phyloP scores from a whole-genome alignment of 2,329 filamentous ascomycete genomes.

The Fusarium bulbicola region DNA sequence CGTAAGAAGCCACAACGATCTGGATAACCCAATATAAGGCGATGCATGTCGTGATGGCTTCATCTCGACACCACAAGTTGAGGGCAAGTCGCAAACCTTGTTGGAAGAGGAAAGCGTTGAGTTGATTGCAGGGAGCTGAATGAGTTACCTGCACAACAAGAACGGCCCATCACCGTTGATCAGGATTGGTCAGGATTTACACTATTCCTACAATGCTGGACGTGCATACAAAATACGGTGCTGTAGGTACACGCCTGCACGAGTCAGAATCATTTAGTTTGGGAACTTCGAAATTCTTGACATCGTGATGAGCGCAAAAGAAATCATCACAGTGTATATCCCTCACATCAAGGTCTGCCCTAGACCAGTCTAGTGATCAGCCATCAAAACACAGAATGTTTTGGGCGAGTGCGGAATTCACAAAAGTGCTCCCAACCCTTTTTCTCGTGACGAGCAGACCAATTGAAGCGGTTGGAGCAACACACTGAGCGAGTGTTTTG shows the following conservation, averaged over 20 bases:
- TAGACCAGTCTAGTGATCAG: conserved; percentile 28
- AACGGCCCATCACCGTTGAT: not conserved
- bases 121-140: too few relatives aligned
- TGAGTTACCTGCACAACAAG: too few relatives aligned
- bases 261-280: conserved; percentile 41
- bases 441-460: conserved; percentile 22
- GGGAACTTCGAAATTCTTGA: conserved; percentile 34
- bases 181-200: conserved; percentile 6
- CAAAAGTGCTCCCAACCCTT: conserved; percentile 34
- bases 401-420: conserved; percentile 20
- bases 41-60: conserved; percentile 36
- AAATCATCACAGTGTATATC: conserved; percentile 19
- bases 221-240: not conserved
- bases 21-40: conserved; percentile 12
- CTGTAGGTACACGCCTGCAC: conserved; percentile 23
- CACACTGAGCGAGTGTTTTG: conserved; percentile 18
- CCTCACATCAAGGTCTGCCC: conserved; percentile 21
- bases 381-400: conserved; percentile 30
- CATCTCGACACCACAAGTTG: conserved; percentile 15
- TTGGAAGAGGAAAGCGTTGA: too few relatives aligned
- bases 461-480: conserved; percentile 27
- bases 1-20: conserved; percentile 37
- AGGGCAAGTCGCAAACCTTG: not conserved
- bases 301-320: conserved; percentile 20
- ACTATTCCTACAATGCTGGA: conserved; percentile 9